Conservation (phyloP, 768 basidiomycete species). For the Pisolithus marmoratus region DNA sequence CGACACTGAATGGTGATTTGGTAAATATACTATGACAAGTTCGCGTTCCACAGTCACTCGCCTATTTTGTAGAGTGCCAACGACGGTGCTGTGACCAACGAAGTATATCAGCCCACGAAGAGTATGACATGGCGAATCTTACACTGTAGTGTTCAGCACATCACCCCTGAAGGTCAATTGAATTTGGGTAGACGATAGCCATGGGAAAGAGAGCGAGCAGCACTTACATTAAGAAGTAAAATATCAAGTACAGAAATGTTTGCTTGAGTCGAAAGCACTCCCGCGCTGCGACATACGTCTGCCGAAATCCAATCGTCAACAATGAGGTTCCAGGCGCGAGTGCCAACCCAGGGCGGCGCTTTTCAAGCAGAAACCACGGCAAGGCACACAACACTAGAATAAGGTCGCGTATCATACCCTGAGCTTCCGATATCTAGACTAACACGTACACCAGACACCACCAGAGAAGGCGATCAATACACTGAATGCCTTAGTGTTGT, state of each 20-base stretch:
- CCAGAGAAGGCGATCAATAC: slow-evolving; percentile 75
- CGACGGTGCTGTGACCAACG: background rate
- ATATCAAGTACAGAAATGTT: slow-evolving; percentile 67
- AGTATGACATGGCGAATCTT: slow-evolving; percentile 14
- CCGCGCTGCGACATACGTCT: slow-evolving; percentile 53
- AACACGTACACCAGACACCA: slow-evolving; percentile 60
- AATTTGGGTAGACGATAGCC: background rate
- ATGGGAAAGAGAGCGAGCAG: background rate
- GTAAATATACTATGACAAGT: background rate
- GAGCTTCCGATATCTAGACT: background rate
- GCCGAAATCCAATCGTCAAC: slow-evolving; percentile 62
- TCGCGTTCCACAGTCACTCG: background rate
- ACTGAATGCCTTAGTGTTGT: slow-evolving; percentile 73
- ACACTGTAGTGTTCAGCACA: slow-evolving; percentile 73
- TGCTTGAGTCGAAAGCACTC: slow-evolving; percentile 68
- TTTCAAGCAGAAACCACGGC: slow-evolving; percentile 71
- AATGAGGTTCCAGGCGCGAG: slow-evolving; percentile 51
- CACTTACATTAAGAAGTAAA: slow-evolving; percentile 70
- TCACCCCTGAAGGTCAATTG: slow-evolving; percentile 47
- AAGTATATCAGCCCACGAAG: background rate
- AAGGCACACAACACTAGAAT: slow-evolving; percentile 54
- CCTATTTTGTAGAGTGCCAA: background rate
- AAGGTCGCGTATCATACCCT: background rate
- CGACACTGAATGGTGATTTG: slow-evolving; percentile 38
- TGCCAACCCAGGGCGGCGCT: slow-evolving; percentile 57